Percentiles rank a stretch among this genome's conserved stretches.
phyloP scores from a whole-genome alignment of 257 asterid genomes.

The Solanum bulbocastanum region DNA sequence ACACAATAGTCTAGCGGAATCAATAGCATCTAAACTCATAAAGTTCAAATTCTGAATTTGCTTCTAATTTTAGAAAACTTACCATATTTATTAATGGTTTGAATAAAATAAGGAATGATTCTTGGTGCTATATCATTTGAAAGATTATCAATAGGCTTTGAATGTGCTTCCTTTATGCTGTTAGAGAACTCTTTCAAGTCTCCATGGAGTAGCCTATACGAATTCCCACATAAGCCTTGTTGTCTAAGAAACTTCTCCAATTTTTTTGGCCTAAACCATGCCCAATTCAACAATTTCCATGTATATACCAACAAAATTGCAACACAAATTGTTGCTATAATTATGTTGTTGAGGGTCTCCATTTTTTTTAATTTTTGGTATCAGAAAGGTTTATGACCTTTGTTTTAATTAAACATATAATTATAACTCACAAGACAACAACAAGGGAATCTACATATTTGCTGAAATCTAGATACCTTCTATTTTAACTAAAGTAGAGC shows the following conservation, averaged over 20 bases:
- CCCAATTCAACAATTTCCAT: slow-evolving; percentile 23
- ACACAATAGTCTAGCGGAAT: not conserved
- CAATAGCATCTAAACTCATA: not conserved
- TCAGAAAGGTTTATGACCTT: not conserved
- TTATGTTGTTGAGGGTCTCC: slow-evolving; percentile 3
- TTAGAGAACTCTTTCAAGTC: slow-evolving; percentile 17
- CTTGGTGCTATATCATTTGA: slow-evolving; percentile 20
- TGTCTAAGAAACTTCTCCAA: slow-evolving; percentile 15
- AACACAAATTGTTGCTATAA: not conserved
- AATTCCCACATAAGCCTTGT: slow-evolving; percentile 24
- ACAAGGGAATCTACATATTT: not conserved
- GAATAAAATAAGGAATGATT: slow-evolving; percentile 8
- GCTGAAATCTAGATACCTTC: not conserved
- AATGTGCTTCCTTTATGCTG: slow-evolving; percentile 11
- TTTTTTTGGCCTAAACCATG: slow-evolving; percentile 23
- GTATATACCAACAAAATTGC: not conserved
- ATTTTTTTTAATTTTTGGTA: not conserved
- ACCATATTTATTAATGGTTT: not conserved
- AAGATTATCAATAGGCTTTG: slow-evolving; percentile 18
- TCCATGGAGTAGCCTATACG: slow-evolving; percentile 24
- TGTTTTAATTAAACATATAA: not conserved
- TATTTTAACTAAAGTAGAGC: not conserved
- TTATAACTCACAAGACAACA: not conserved
- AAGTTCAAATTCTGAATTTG: not conserved
- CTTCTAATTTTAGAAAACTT: not conserved